Evolutionary conservation across 179 eudicot genomes (phyloP).

Genomic region (Patellifolia procumbens): DNA sequence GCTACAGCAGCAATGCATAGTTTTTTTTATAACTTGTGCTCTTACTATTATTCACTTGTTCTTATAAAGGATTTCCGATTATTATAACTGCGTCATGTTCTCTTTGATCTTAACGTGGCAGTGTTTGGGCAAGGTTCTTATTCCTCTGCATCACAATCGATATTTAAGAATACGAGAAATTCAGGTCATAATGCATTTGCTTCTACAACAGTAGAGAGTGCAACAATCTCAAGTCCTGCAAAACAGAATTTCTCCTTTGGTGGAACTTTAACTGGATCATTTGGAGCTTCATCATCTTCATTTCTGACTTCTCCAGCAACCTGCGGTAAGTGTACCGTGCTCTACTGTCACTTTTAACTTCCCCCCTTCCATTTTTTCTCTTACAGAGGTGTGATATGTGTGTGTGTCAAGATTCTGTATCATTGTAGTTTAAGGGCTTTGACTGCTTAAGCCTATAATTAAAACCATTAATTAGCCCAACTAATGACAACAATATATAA

Average conservation of each 20-base stretch:
- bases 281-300: constrained; percentile 9
- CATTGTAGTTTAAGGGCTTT: background rate
- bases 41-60: background rate
- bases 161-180: background rate
- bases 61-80: background rate
- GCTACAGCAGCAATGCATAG: background rate
- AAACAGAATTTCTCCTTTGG: background rate
- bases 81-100: background rate
- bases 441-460: too few relatives aligned
- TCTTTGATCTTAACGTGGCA: background rate
- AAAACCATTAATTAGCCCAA: too few relatives aligned
- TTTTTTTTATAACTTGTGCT: background rate
- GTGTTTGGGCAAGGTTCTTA: constrained; percentile 24
- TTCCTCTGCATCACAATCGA: constrained; percentile 15
- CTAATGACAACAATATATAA: too few relatives aligned
- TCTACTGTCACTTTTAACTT: background rate
- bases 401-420: background rate
- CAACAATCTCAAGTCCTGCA: constrained; percentile 3
- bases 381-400: background rate
- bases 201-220: background rate
- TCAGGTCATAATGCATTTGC: constrained; percentile 6
- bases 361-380: background rate
- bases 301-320: background rate
- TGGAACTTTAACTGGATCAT: constrained; percentile 8
- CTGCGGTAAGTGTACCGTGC: constrained; percentile 10